These are phyloP conservation scores for Waitea zeae DNA, from an alignment of 1,284 basidiomycete genomes.

Conservation along the genomic window DNA sequence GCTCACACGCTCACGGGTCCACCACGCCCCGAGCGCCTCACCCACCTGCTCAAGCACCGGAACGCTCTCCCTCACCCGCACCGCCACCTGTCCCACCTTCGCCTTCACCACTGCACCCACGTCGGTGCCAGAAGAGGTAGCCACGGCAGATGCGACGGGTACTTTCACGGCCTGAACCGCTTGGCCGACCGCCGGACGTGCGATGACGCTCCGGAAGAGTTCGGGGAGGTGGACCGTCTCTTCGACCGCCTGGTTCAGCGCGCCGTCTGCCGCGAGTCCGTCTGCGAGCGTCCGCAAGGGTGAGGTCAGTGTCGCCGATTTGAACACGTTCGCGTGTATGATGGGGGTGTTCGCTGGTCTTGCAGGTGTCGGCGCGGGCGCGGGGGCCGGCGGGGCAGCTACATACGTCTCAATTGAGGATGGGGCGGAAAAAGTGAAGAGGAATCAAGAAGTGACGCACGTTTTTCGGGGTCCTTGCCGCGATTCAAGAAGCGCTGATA, in stretches of 20 bases:
- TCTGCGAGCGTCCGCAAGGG: conserved; percentile 33
- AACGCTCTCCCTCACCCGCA: neutral
- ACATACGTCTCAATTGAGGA: conserved; percentile 9
- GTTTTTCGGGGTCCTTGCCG: conserved; percentile 22
- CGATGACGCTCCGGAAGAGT: conserved; percentile 33
- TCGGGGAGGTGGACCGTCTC: conserved; percentile 35
- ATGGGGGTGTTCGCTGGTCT: conserved; percentile 23
- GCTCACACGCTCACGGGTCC: conserved; percentile 35
- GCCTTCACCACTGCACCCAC: conserved; percentile 2
- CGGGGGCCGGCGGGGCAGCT: conserved; percentile 9
- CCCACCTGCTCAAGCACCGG: neutral
- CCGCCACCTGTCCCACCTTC: neutral
- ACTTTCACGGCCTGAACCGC: too few species aligned
- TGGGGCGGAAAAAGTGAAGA: neutral
- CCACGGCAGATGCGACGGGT: neutral
- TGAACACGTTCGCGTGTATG: conserved; percentile 30
- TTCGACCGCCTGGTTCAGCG: conserved; percentile 29
- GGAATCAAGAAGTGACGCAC: conserved; percentile 11
- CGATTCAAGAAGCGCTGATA: conserved; percentile 38
- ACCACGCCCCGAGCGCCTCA: conserved; percentile 20
- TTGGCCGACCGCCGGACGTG: conserved; percentile 4
- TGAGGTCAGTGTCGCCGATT: conserved; percentile 17
- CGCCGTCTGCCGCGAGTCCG: conserved; percentile 37
- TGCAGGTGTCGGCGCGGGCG: conserved; percentile 8
- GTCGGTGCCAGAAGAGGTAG: neutral